These are phyloP conservation scores for Metarhizium sp. DNA, from an alignment of 2,329 filamentous ascomycete species.

Conservation along the genomic window DNA sequence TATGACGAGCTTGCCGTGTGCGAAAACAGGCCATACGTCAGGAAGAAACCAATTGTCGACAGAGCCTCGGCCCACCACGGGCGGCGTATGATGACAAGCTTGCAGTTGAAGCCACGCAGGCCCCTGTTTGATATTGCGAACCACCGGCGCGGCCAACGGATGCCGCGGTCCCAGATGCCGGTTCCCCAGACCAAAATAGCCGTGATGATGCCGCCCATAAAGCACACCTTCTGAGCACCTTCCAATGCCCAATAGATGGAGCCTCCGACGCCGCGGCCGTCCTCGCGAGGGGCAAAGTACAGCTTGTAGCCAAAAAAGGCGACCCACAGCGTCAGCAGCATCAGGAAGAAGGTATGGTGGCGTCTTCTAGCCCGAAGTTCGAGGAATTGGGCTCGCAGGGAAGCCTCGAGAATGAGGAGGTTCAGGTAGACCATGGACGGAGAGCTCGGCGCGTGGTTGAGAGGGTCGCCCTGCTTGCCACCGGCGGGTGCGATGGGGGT, in stretches of 20 bases:
- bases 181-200: slow-evolving; percentile 85
- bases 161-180: slow-evolving; percentile 90
- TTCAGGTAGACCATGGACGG: slow-evolving; percentile 98
- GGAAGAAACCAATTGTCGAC: slow-evolving; percentile 64
- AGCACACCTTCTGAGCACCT: slow-evolving; percentile 78
- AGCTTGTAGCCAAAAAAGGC: slow-evolving; percentile 79
- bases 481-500: slow-evolving; percentile 34
- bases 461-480: slow-evolving; percentile 53
- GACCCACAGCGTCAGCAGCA: slow-evolving; percentile 72
- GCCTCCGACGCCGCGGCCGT: slow-evolving; percentile 82
- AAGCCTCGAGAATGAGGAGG: slow-evolving; percentile 91
- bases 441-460: slow-evolving; percentile 75
- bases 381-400: slow-evolving; percentile 85
- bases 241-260: slow-evolving; percentile 96
- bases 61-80: slow-evolving; percentile 73
- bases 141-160: slow-evolving; percentile 90
- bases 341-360: slow-evolving; percentile 87
- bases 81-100: slow-evolving; percentile 80
- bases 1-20: slow-evolving; percentile 60
- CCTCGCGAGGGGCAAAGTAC: slow-evolving; percentile 91
- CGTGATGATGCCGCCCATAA: slow-evolving; percentile 84
- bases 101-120: slow-evolving; percentile 86
- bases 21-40: slow-evolving; percentile 67
- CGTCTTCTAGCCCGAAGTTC: slow-evolving; percentile 78
- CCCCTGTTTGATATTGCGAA: slow-evolving; percentile 83